Percentiles rank a stretch among this genome's conserved stretches.
Evolutionary conservation across 2,329 filamentous ascomycete species (phyloP).

Genomic region (Trichoderma sp.): DNA sequence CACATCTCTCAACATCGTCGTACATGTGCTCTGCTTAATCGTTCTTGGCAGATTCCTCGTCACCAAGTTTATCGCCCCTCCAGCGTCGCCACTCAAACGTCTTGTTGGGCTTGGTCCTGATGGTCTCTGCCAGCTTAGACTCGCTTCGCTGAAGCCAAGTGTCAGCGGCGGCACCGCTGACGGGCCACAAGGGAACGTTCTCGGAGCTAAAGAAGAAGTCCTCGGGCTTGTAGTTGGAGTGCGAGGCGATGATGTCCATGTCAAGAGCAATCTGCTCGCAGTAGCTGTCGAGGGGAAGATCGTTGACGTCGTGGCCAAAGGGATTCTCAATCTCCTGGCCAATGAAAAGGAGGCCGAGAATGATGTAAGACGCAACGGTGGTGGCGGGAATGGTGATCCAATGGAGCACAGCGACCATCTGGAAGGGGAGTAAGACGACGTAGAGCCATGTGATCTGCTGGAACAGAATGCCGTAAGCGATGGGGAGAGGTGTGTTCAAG

Average conservation of each 20-base stretch:
- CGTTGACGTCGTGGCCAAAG: constrained; percentile 80
- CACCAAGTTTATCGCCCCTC: constrained; percentile 1
- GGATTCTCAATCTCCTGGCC: constrained; percentile 83
- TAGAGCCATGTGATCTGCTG: constrained; percentile 83
- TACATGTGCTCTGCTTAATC: neutral
- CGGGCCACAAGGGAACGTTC: constrained; percentile 57
- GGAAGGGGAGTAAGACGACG: constrained; percentile 76
- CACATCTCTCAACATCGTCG: neutral
- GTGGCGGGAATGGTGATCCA: constrained; percentile 80
- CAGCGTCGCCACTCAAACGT: constrained; percentile 34
- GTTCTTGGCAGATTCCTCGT: constrained; percentile 12
- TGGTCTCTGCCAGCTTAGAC: constrained; percentile 37
- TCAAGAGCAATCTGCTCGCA: constrained; percentile 73
- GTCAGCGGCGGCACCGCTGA: constrained; percentile 40
- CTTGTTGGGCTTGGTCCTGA: constrained; percentile 40
- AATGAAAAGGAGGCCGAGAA: constrained; percentile 71
- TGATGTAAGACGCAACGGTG: constrained; percentile 73
- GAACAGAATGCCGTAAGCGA: constrained; percentile 81
- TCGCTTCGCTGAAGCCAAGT: constrained; percentile 43
- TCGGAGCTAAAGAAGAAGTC: constrained; percentile 33
- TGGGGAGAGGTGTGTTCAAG: constrained; percentile 75
- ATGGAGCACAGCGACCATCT: constrained; percentile 60
- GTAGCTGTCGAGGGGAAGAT: constrained; percentile 72
- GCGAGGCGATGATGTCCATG: constrained; percentile 67
- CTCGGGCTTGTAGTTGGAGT: constrained; percentile 35